Evolutionary conservation across 495 filamentous ascomycete genomes (phyloP), one percentile per base, ranked within the genome.

Genomic region (Penicillium nucicola): DNA sequence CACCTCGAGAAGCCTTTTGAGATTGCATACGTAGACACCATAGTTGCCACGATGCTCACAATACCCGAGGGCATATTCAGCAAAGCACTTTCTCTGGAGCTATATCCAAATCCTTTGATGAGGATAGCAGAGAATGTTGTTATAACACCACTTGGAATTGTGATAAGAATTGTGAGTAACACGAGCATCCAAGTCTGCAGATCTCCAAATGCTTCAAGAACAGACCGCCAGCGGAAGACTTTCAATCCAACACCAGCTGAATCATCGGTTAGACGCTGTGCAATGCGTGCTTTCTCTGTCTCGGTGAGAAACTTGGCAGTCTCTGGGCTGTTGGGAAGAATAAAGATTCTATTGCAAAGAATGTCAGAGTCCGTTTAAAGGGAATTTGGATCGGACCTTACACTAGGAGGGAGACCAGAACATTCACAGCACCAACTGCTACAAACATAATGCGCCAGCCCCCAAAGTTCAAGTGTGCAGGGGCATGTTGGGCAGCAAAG

Each of bases 361-460:
- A 6, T 5, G 25, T 28, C 7, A 28, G 25, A 28, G 7, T 28
- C 4, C 10, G 10, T 8, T 28, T 8, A 8, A 28, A 5, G 1
- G 7, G 25, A 9, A 9, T 1, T 9, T 28, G 1, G 7, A 9
- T 28, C 25, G 0, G 25, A 28, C 25, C 25, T 28, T 28, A 28
- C 25, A 82, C 67, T n/a, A 79, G 61, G 0, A 80, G 57, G 0
- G 72, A 75, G 6, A 75, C 77, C 10, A 74, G 19, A 10, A 86
- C 57, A 5, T 83, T 88, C 18, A 84, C 55, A 13, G 76, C 48
- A 4, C 84, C 84, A 28, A 85, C 74, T 17, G 78, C 72, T 33
- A 86, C 62, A 53, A 85, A 85, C 81, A 86, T 85, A 53, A 80
- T 76, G 6, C 72, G 64, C 84, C 83, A 87, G 10, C 83, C 80